Evolutionary conservation across 1,284 basidiomycete genomes (phyloP).

Genomic region (Phlebopus sp.): DNA sequence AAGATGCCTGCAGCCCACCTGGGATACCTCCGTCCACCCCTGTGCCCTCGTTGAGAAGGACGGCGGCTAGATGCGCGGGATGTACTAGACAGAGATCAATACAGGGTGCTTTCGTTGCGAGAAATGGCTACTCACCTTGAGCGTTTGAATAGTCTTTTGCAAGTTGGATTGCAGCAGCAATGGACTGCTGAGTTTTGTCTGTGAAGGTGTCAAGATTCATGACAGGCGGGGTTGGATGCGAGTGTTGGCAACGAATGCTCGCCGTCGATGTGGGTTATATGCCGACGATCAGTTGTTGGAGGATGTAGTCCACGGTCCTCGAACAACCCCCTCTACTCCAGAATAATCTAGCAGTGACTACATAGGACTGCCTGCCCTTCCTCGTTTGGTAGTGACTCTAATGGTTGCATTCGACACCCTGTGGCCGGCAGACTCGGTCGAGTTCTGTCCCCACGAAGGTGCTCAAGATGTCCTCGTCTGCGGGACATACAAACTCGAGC

Average conservation of each 20-base stretch:
- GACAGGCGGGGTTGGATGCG: no score
- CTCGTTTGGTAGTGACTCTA: no score
- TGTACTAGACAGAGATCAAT: slow-evolving; percentile 44
- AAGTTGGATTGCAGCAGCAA: slow-evolving; percentile 70
- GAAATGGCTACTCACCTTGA: slow-evolving; percentile 48
- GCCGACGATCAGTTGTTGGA: no score
- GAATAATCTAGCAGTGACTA: no score
- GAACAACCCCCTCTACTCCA: no score
- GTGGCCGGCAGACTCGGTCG: slow-evolving; percentile 86
- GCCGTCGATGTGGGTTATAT: no score
- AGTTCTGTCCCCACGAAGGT: slow-evolving; percentile 76
- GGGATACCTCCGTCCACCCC: slow-evolving; percentile 35
- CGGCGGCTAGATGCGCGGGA: slow-evolving; percentile 76
- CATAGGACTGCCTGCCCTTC: no score
- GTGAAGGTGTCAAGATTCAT: slow-evolving; percentile 76
- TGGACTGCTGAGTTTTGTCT: slow-evolving; percentile 68
- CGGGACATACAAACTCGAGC: slow-evolving; percentile 83
- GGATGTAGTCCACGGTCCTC: no score
- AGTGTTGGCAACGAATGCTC: no score
- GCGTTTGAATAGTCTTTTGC: slow-evolving; percentile 82
- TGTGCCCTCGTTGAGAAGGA: slow-evolving; percentile 63
- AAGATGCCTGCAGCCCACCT: slow-evolving; percentile 26
- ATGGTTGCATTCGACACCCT: slow-evolving; percentile 56
- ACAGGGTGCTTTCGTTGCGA: no score
- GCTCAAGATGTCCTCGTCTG: slow-evolving; percentile 72